Evolutionary conservation across 108 stramenopile genomes (phyloP), one percentile per base, ranked within the genome.

Genomic region (Seminavis robusta): DNA sequence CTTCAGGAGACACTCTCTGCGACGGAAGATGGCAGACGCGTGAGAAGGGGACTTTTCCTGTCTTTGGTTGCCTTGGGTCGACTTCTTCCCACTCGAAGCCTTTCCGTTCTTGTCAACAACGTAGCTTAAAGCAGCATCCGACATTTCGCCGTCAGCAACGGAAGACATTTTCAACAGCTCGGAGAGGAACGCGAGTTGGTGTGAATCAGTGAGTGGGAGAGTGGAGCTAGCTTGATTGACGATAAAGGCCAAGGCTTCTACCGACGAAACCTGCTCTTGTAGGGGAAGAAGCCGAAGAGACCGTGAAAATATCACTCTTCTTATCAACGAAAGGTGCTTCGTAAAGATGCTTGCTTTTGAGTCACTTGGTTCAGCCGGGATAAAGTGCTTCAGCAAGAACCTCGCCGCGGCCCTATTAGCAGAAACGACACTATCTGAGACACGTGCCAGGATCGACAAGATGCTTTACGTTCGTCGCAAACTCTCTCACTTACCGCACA

Each of bases 141-240:
- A 63, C 76, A 92, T 86, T 59, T 89, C 91, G 13, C 90, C 91
- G 57, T 92, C 91, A 34, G 91, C 87, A 50, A 92, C 83, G 13
- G 87, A 88, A 1, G 76, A 61, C 85, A 88, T 86, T 53, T 92
- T 92, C 8, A 92, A 47, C 0, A 86, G 59, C 56, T 92, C 91
- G 2, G 87, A 84, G 9, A 88, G 52, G 41, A 92, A 87, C 13
- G 80, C 77, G 4, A 88, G 55, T 15, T 86, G 61, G 33, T 86
- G 83, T 25, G 79, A 71, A 52, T 92, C 87, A 11, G 69, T 45
- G 37, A 88, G 50, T 6, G 80, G 73, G 38, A 86, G 61, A 0
- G 84, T 60, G 16, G 56, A 37, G 13, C 87, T 85, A 19, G 73
- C 71, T 20, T 66, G 61, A 17, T 86, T 69, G 26, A 87, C 61